A percentile compares a stretch with the other conserved stretches of the same genome.
These are phyloP conservation scores for Hamamelis virginiana DNA, from an alignment of 164 flowering plant genomes.

Conservation along the genomic window DNA sequence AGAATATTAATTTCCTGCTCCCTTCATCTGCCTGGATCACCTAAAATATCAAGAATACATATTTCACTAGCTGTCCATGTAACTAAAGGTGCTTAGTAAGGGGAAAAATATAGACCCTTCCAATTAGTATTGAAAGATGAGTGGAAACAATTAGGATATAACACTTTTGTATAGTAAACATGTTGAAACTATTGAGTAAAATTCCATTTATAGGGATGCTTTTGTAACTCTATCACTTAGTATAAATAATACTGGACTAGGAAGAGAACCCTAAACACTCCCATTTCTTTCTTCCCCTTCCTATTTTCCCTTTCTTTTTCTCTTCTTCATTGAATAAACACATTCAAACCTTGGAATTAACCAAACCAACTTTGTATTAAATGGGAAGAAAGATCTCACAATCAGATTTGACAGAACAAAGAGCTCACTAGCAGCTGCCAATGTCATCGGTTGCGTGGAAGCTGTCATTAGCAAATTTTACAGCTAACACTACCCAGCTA, in stretches of 20 bases:
- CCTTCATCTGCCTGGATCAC: conserved; percentile 66
- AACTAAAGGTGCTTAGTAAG: neutral
- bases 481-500: no score
- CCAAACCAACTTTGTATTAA: no score
- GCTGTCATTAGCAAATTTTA: no score
- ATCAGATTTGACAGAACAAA: no score
- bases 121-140: neutral
- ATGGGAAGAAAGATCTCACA: no score
- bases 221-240: no score
- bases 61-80: neutral
- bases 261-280: neutral
- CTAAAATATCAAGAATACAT: conserved; percentile 31
- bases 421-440: no score
- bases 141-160: neutral
- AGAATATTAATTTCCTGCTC: conserved; percentile 62
- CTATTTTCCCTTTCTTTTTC: neutral
- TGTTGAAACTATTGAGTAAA: neutral
- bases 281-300: neutral
- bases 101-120: neutral
- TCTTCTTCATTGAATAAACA: no score
- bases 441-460: no score
- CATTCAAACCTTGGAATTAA: no score
- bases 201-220: neutral
- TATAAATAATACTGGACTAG: neutral
- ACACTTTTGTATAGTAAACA: neutral